phyloP scores from a whole-genome alignment of 2,329 filamentous ascomycete genomes.

The Epicoccum sorghinum region DNA sequence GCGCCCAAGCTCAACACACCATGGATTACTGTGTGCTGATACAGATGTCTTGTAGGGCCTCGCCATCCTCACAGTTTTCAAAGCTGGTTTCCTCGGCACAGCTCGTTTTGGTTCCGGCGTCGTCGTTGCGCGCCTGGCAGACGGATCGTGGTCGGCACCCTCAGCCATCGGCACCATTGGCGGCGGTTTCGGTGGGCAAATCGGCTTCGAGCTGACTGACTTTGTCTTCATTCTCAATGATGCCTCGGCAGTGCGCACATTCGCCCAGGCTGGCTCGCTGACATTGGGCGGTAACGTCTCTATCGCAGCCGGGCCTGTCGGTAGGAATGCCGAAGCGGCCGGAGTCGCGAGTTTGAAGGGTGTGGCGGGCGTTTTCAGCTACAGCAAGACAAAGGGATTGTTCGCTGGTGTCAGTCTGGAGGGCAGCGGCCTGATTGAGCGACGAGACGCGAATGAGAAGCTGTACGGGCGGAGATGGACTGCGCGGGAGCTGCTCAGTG shows the following conservation, averaged over 20 bases:
- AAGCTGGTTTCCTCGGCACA: conserved; percentile 84
- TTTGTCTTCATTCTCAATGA: conserved; percentile 99
- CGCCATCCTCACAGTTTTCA: conserved; percentile 84
- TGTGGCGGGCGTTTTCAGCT: conserved; percentile 91
- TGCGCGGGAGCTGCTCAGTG: conserved; percentile 80
- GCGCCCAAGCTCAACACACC: conserved; percentile 2
- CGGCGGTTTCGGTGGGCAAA: conserved; percentile 83
- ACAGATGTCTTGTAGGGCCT: conserved; percentile 63
- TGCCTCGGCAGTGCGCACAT: conserved; percentile 83
- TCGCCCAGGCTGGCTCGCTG: conserved; percentile 88
- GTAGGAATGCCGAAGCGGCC: conserved; percentile 93
- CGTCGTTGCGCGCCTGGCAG: conserved; percentile 77
- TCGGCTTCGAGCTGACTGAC: conserved; percentile 86
- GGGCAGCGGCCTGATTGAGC: conserved; percentile 89
- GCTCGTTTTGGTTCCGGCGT: conserved; percentile 82
- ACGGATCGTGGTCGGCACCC: conserved; percentile 81
- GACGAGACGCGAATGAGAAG: conserved; percentile 96
- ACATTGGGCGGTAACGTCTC: conserved; percentile 97
- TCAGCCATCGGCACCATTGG: conserved; percentile 81
- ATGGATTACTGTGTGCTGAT: conserved; percentile 9
- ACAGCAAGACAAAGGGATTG: conserved; percentile 96
- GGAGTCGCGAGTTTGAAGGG: conserved; percentile 89
- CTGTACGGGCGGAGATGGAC: conserved; percentile 85
- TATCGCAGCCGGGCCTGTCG: conserved; percentile 90
- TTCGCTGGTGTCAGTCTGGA: conserved; percentile 96